Base-by-base conservation (phyloP, 1,284 basidiomycete genomes). In the Peniophora sp. region DNA sequence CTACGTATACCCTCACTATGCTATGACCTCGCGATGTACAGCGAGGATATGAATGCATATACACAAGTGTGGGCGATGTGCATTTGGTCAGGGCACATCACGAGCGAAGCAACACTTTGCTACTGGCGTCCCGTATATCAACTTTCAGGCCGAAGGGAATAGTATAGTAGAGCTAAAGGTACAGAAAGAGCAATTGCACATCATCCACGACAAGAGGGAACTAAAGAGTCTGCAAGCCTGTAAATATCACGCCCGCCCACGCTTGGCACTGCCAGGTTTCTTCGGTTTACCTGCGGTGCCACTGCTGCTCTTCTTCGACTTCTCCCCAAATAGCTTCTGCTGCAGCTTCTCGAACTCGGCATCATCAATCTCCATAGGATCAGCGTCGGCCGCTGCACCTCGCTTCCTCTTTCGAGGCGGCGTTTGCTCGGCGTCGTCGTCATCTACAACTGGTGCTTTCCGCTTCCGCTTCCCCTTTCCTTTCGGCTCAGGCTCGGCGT, bases 301-400 rank as follows among this genome's bases (percentile, higher is more conserved):
- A 55, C 49, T 57, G 49, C 46, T 20, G 2, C 55, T 23, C 55
- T 67, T 68, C 24, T 62, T 58, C 27, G 27, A 5, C 27, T 32
- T 32, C 50, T 74, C 66, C 6, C 71, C 74, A 58, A 83, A 78
- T 2, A 83, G 63, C 56, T 75, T 79, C 57, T 78, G 69, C 63
- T 85, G 85, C 37, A 83, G 63, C 54, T 73, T 77, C 55, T 76
- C 74, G 57, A 85, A 85, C 61, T 85, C 83, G 36, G 76, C 83
- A 23, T 88, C 86, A 52, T 82, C 76, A 24, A 85, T 81, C 6
- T 85, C 79, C 2, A 78, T 79, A 9, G 73, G 65, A 15, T 69
- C 67, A 1, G 64, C 60, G 12, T 17, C 8, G 15, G 39, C 39
- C 15, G 60, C 60, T 23, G 68, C 62, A 53, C 65, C 65, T 60